These are phyloP conservation scores for Lodderomyces theae DNA, from an alignment of 1,139 yeast genomes.

Conservation along the genomic window DNA sequence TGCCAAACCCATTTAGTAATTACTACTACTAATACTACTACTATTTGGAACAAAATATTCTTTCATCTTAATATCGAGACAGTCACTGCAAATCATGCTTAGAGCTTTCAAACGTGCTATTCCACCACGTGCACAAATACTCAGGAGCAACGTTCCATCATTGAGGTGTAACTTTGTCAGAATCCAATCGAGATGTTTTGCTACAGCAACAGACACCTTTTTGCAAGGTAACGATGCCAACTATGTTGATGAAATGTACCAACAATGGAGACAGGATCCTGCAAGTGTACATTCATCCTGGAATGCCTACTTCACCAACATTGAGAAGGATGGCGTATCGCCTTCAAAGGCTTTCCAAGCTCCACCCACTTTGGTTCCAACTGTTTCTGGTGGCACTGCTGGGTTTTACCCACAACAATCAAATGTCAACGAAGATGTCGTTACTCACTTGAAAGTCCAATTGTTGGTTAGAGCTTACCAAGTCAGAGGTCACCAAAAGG, in stretches of 20 bases:
- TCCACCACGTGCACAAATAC: constrained; percentile 37
- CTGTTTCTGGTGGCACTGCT: constrained; percentile 72
- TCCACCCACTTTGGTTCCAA: constrained; percentile 84
- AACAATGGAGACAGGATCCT: constrained; percentile 92
- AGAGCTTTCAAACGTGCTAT: constrained; percentile 43
- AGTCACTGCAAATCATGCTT: constrained; percentile 29
- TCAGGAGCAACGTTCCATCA: constrained; percentile 8
- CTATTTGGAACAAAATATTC: neutral
- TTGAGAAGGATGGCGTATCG: constrained; percentile 66
- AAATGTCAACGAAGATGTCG: constrained; percentile 57
- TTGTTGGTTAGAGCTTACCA: constrained; percentile 96
- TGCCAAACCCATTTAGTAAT: too few relatives aligned
- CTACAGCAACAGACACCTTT: constrained; percentile 37
- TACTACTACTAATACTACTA: too few relatives aligned
- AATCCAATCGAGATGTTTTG: constrained; percentile 12
- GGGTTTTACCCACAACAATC: constrained; percentile 48
- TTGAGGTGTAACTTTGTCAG: neutral
- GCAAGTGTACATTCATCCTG: constrained; percentile 89
- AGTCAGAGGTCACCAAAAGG: constrained; percentile 96
- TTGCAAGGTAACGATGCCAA: constrained; percentile 83
- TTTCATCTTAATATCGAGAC: neutral
- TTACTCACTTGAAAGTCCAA: constrained; percentile 92
- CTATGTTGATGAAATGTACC: constrained; percentile 97
- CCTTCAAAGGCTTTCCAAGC: constrained; percentile 79
- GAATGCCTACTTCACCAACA: constrained; percentile 93